A percentile compares a stretch with the other conserved stretches of the same genome.
Conservation (phyloP, 2,329 filamentous ascomycete genomes). For the Nothopassalora personata region DNA sequence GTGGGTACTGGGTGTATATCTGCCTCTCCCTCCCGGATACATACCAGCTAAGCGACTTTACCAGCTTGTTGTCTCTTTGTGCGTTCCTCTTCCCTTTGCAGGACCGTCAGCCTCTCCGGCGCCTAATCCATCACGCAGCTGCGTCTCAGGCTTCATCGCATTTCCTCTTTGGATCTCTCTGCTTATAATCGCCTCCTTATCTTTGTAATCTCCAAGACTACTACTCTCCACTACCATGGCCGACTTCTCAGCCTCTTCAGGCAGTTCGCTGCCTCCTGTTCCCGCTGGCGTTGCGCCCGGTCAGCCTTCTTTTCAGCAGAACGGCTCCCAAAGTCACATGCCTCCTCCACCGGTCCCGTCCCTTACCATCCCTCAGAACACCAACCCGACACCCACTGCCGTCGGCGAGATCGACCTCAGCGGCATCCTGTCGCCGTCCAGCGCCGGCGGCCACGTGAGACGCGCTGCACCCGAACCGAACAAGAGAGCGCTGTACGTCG, state of each 20-base stretch:
- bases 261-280: slow-evolving; percentile 63
- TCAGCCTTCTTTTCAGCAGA: slow-evolving; percentile 62
- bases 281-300: slow-evolving; percentile 67
- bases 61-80: slow-evolving; percentile 12
- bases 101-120: slow-evolving; percentile 6
- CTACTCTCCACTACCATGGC: slow-evolving; percentile 58
- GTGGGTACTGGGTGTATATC: not conserved
- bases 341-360: slow-evolving; percentile 81
- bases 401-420: slow-evolving; percentile 52
- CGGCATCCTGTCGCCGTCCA: slow-evolving; percentile 79
- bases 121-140: slow-evolving; percentile 18
- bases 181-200: slow-evolving; percentile 10
- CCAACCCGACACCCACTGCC: slow-evolving; percentile 86
- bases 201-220: slow-evolving; percentile 30
- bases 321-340: slow-evolving; percentile 73
- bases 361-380: slow-evolving; percentile 83
- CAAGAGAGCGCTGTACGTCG: slow-evolving; percentile 94
- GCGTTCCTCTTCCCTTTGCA: slow-evolving; percentile 12
- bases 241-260: slow-evolving; percentile 60
- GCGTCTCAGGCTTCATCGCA: slow-evolving; percentile 3
- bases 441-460: slow-evolving; percentile 72
- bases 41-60: slow-evolving; percentile 9
- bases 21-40: not conserved
- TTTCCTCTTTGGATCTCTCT: slow-evolving; percentile 9
- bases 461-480: slow-evolving; percentile 96